Base-by-base conservation (phyloP, 2,329 filamentous ascomycete species). In the Lachnum nothofagi region DNA sequence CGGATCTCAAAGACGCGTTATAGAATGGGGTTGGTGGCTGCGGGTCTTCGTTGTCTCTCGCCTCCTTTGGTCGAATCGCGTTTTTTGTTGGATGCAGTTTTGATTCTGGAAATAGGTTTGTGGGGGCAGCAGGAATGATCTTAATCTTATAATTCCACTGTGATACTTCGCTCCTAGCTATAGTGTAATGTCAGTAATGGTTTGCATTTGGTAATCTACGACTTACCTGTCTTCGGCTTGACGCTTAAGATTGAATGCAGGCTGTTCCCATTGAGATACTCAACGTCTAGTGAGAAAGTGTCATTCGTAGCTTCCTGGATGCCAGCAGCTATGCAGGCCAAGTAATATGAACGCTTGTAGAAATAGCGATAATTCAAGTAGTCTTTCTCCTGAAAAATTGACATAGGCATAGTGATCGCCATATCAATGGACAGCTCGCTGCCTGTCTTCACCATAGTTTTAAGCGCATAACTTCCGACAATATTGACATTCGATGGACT, bases 301-400 rank as follows among this genome's bases (percentile, higher is more conserved):
- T 76, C 67, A 3, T 70, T 71, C 39, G 82, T 68, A 3, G 77
- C 70, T 31, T 77, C 72, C 55, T 82, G 80, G 44, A 97, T 72
- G 4, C 79, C 82, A 24, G 80, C 82, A 12, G 89, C 83, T 48
- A 97, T 72, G 56, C 86, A 88, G 27, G 91, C 88, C 43, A 97
- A 72, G 64, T 94, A 97, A 68, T 91, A 97, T 10, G 93, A 87
- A 55, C 91, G 77, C 63, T 95, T 94, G 71, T 96, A 91, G 64
- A 96, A 95, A 70, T 95, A 97, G 53, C 93, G 82, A 72, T 93
- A 78, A 66, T 95, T 90, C 42, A 91, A 76, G 65, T 91, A 96
- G 68, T 98, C 93, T 69, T 97, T 97, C 38, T 94, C 88, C 63
- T 95, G 89, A 61, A 97, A 91, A 10, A 95, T 70, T 1, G 78